Evolutionary conservation across 176 grass and related monocot genomes (phyloP), one percentile per base, ranked within the genome.

Genomic region (Leersia perrieri): DNA sequence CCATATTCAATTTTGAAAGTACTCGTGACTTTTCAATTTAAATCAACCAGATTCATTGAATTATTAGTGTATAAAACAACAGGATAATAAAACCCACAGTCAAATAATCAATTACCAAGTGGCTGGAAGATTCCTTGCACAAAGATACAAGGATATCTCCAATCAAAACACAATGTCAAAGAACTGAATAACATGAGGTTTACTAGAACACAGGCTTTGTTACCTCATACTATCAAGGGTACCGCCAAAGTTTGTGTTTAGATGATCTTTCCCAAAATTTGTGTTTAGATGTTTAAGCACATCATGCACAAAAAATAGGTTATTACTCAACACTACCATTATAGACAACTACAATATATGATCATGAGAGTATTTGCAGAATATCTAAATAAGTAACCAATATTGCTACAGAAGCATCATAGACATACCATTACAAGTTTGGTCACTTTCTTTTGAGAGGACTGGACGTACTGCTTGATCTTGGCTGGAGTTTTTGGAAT

Each of bases 361-460:
- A 75, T 27, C 18, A 89, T 32, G 77, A 72, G 65, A 81, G 68
- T 84, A 84, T 35, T 33, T 10, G 60, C 35, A 70, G 41, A 83
- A 49, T 82, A 89, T 45, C 74, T 31, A 63, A 16, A 18, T 44
- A 90, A 81, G 23, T 78, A 63, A 60, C 31, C 18, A 67, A 60
- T 32, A 84, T 80, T 83, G 51, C 63, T 75, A 81, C 20, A 64
- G 36, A 49, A 57, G 39, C 82, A 76, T 80, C 49, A 65, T 77
- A 75, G 33, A 83, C 82, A 55, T 99, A 99, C 96, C 96, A 99
- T 93, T 82, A 99, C 96, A 80, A 99, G 84, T 84, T 99, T 99
- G 33, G 92, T 95, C 76, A 99, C 78, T 82, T 99, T 99, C 81
- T 58, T 84, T 86, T 99, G 88, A 45, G 96, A 93, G 14, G 90